Evolutionary conservation across 2,329 filamentous ascomycete genomes (phyloP), one percentile per base, ranked within the genome.

Genomic region (Claviceps arundinis): DNA sequence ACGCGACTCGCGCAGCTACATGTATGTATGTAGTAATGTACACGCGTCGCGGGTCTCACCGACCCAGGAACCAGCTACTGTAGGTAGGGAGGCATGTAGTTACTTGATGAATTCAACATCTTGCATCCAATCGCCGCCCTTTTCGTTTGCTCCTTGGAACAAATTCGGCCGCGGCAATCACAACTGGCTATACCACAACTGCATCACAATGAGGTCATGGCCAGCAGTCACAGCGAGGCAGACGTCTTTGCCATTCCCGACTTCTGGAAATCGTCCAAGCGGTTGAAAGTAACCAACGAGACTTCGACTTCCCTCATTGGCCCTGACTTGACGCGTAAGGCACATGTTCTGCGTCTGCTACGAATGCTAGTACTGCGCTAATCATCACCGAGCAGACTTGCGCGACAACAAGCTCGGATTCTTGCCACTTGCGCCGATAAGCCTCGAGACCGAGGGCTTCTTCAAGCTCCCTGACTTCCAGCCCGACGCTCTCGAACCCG

Each of bases 231-330:
- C 54, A 69, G 73, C 42, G 61, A 67, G 51, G 71, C 76, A 47
- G 68, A 83, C 61, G 73, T 82, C 37, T 87, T 87, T 61, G 74
- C 76, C 41, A 79, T 82, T 46, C 79, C 80, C 41, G 73, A 82
- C 60, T 75, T 85, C 55, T 80, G 76, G 74, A 70, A 70, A 52
- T 67, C 73, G 26, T 80, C 82, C 2, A 71, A 67, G 57, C 74
- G 75, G 64, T 65, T 77, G 40, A 65, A 62, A 47, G 37, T 61
- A 22, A 54, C 53, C 22, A 50, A 48, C 37, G 56, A 61, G 22
- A 43, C 56, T 26, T 47, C 55, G 17, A 53, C 60, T 43, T 55
- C 62, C 8, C 74, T 78, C 60, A 80, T 81, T 61, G 61, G 68
- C 24, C 61, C 70, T 2, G 58, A 70, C 5, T 53, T 72, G 2